Evolutionary conservation across 768 basidiomycete species (phyloP).

Genomic region (Kwoniella shandongensis): DNA sequence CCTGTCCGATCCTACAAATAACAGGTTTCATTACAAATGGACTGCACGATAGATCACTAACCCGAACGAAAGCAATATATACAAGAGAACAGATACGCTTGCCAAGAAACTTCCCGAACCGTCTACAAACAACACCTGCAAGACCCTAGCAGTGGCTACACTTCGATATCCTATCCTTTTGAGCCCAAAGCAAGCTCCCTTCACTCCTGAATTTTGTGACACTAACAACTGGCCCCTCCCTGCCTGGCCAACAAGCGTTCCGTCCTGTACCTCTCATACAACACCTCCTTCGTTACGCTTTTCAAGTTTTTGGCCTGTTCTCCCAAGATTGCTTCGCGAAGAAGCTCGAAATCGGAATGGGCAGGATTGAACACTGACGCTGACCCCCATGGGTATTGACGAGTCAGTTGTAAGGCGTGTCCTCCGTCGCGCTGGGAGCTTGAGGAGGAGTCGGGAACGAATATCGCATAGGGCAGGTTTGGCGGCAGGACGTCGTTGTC

Average conservation of each 20-base stretch:
- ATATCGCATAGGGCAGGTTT: constrained; percentile 22
- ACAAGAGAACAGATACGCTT: too few relatives aligned
- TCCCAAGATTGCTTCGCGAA: constrained; percentile 78
- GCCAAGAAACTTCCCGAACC: too few relatives aligned
- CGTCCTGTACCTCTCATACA: constrained; percentile 55
- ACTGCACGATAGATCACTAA: too few relatives aligned
- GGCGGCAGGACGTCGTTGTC: background rate
- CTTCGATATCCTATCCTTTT: too few relatives aligned
- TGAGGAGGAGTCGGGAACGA: constrained; percentile 12
- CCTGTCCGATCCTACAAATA: too few relatives aligned
- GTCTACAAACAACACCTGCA: too few relatives aligned
- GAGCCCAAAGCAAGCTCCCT: too few relatives aligned
- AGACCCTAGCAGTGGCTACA: too few relatives aligned
- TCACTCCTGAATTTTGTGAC: too few relatives aligned
- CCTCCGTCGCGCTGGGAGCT: background rate
- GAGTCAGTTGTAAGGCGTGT: background rate
- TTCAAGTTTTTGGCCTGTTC: constrained; percentile 87
- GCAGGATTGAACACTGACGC: constrained; percentile 80
- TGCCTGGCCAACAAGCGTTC: constrained; percentile 31
- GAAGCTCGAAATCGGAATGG: constrained; percentile 82
- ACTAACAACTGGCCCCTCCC: too few relatives aligned
- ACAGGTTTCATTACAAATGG: too few relatives aligned
- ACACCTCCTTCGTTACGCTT: constrained; percentile 76
- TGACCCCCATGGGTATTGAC: constrained; percentile 88
- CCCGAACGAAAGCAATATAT: too few relatives aligned